Conservation (phyloP, 2,329 filamentous ascomycete genomes). For the Cercospora berteroae region DNA sequence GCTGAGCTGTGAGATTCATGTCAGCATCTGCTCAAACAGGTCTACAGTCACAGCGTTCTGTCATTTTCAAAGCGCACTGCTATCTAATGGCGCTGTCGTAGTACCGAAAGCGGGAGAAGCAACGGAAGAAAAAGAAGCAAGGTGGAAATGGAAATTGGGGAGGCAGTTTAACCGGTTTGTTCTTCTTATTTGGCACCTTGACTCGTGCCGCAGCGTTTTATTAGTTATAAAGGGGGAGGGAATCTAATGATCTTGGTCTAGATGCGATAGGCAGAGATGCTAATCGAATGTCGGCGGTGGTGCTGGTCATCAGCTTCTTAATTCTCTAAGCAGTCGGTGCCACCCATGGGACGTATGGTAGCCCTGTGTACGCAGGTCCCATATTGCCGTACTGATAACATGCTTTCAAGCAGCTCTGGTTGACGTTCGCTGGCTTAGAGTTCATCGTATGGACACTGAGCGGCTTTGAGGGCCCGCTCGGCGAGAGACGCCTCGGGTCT, state of each 20-base stretch:
- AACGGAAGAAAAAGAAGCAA: no score
- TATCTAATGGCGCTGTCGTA: no score
- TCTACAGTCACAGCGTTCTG: no score
- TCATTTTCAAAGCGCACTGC: no score
- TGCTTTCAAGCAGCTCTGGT: not conserved
- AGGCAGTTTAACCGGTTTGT: not conserved
- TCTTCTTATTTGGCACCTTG: not conserved
- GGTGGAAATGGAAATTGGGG: no score
- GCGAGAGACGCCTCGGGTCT: not conserved
- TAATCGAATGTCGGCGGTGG: not conserved
- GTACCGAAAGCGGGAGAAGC: no score
- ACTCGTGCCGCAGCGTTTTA: not conserved
- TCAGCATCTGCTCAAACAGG: no score
- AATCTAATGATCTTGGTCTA: no score
- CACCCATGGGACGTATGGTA: not conserved
- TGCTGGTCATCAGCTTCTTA: not conserved
- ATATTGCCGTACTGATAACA: not conserved
- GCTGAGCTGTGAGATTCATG: slow-evolving; percentile 24
- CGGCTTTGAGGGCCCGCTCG: not conserved
- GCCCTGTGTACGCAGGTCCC: not conserved
- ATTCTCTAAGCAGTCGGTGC: not conserved
- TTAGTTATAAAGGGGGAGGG: not conserved
- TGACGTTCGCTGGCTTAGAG: not conserved
- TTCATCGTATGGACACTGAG: not conserved
- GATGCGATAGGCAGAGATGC: not conserved